These are phyloP conservation scores for Dioszegia crocea DNA, from an alignment of 768 basidiomycete genomes.

Conservation along the genomic window DNA sequence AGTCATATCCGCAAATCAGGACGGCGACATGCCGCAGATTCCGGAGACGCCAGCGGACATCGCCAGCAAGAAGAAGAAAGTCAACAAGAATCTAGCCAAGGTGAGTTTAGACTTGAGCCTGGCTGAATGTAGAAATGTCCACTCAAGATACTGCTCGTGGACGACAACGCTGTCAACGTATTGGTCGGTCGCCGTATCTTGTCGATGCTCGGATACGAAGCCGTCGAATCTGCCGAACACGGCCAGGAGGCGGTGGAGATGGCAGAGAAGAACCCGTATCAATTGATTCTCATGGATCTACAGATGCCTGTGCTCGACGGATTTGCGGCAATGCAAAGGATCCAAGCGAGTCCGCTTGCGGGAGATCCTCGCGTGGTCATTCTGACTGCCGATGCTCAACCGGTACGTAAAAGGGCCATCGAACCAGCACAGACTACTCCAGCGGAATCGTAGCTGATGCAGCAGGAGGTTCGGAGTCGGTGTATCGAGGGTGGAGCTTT, in stretches of 20 bases:
- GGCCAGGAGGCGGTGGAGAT: slow-evolving; percentile 40
- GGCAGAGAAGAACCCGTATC: slow-evolving; percentile 31
- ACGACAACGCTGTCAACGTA: slow-evolving; percentile 41
- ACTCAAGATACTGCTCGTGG: slow-evolving; percentile 36
- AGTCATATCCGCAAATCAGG: background rate
- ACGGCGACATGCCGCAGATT: background rate
- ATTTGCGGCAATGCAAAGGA: slow-evolving; percentile 22
- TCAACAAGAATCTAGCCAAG: background rate
- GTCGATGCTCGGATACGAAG: slow-evolving; percentile 37
- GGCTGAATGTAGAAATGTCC: slow-evolving; percentile 15
- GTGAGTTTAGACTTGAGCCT: background rate
- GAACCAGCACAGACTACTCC: too few species aligned
- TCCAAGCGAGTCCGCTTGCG: slow-evolving; percentile 20
- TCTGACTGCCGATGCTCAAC: slow-evolving; percentile 36
- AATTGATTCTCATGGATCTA: slow-evolving; percentile 47
- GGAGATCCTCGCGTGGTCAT: slow-evolving; percentile 29
- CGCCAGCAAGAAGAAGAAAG: background rate
- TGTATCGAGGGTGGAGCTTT: slow-evolving; percentile 22
- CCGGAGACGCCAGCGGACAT: background rate
- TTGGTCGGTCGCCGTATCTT: slow-evolving; percentile 35
- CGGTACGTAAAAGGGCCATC: background rate
- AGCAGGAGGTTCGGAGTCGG: slow-evolving; percentile 16
- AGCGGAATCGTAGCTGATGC: slow-evolving; percentile 1
- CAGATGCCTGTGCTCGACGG: slow-evolving; percentile 43
- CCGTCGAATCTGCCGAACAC: slow-evolving; percentile 38